Conservation (phyloP, 2,329 filamentous ascomycete species). For the Aspergillus novoparasiticus region DNA sequence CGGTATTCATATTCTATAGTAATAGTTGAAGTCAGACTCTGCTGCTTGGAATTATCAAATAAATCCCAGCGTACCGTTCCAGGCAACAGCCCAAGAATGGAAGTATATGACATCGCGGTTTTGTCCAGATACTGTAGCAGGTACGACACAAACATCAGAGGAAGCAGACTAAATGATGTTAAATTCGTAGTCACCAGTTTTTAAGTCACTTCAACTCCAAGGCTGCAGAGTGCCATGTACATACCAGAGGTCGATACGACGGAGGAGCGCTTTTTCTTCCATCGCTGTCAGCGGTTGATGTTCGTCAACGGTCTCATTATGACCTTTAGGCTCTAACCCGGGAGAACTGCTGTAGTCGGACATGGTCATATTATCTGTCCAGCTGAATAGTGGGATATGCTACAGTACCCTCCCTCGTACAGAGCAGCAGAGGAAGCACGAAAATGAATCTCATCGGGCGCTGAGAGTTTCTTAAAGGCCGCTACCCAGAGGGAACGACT, state of each 20-base stretch:
- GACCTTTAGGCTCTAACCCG: not conserved
- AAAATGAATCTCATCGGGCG: not conserved
- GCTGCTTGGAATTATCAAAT: no score
- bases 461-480: not conserved
- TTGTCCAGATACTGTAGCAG: constrained; percentile 41
- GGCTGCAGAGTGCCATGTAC: not conserved
- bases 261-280: constrained; percentile 8
- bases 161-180: constrained; percentile 13
- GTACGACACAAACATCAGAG: constrained; percentile 31
- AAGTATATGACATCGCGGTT: constrained; percentile 35
- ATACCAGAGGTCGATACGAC: constrained; percentile 11
- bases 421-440: not conserved
- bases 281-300: not conserved
- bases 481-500: not conserved
- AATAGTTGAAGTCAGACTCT: not conserved
- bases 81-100: constrained; percentile 35
- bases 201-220: not conserved
- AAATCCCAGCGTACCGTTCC: not conserved
- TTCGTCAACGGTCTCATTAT: constrained; percentile 2
- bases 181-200: no score
- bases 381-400: no score
- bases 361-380: not conserved
- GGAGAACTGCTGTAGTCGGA: not conserved
- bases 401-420: not conserved
- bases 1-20: constrained; percentile 24